Percentiles rank a stretch among this genome's conserved stretches.
phyloP scores from a whole-genome alignment of 2,329 filamentous ascomycete genomes.

The Diaporthe eres region DNA sequence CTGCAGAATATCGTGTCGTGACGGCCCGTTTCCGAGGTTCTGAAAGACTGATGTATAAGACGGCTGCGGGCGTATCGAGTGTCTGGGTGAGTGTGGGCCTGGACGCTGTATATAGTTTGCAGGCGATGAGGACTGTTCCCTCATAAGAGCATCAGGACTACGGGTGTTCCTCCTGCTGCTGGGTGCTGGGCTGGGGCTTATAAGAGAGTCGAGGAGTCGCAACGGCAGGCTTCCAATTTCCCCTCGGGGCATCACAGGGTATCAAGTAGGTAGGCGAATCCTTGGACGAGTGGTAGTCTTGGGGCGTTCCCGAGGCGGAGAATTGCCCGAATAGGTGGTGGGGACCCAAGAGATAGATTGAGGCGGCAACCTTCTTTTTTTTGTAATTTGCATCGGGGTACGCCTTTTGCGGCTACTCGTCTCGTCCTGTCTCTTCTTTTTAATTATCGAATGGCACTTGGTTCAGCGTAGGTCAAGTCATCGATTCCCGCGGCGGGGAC shows the following conservation, averaged over 20 bases:
- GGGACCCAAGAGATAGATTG: conserved; percentile 12
- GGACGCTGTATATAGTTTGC: not conserved
- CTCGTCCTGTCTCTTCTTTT: not conserved
- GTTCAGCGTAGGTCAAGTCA: not conserved
- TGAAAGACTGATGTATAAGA: conserved; percentile 19
- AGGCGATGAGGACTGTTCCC: not conserved
- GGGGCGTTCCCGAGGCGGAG: conserved; percentile 25
- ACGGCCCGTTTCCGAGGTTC: conserved; percentile 6
- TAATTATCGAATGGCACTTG: conserved; percentile 22
- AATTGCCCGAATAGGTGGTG: conserved; percentile 19
- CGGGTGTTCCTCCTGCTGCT: not conserved
- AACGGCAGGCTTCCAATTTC: conserved; percentile 22
- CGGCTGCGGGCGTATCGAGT: not conserved
- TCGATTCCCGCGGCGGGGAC: conserved; percentile 13
- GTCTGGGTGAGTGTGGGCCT: not conserved
- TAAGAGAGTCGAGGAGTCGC: conserved; percentile 21
- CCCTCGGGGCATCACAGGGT: conserved; percentile 29
- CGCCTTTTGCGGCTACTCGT: not conserved
- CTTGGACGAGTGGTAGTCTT: conserved; percentile 5
- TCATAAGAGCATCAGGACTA: conserved; percentile 13
- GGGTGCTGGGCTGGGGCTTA: conserved; percentile 10
- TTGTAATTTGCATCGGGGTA: conserved; percentile 13
- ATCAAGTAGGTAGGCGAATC: not conserved
- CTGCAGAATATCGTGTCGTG: conserved; percentile 1
- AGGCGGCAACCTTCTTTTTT: conserved; percentile 14